Base-by-base conservation (phyloP, 2,329 filamentous ascomycete species). In the Harringtonia lauricola region DNA sequence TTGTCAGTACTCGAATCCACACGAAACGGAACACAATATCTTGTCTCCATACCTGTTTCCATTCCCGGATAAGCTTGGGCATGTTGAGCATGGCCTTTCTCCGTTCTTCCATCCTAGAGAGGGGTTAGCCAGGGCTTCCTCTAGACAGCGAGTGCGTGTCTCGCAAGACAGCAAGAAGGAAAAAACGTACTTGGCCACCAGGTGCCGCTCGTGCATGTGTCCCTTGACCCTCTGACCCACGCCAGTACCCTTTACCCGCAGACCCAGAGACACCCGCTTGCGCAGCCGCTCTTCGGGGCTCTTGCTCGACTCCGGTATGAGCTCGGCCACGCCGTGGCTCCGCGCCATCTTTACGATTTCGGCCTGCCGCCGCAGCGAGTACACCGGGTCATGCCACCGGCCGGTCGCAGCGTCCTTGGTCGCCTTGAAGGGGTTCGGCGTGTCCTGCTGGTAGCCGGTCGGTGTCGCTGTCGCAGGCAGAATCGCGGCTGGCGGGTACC, bases 211-310 rank as follows among this genome's bases (percentile, higher is more conserved):
- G 79, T 89, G 86, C 55, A 79, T 74, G 65, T 95, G 90, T 63
- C 92, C 92, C 82, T 96, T 98, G 62, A 95, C 90, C 64, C 75
- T 81, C 66, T 95, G 81, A 46, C 88, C 90, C 53, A 87, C 80
- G 71, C 92, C 90, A 2, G 90, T 96, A 55, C 90, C 90, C 76
- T 89, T 90, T 46, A 95, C 84, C 49, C 81, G 74, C 62, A 95
- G 61, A 40, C 89, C 90, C 51, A 82, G 74, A 68, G 94, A 84
- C 46, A 87, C 76, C 46, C 86, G 71, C 61, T 79, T 76, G 56
- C 77, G 72, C 57, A 88, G 74, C 61, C 72, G 79, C 59, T 76
- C 74, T 53, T 80, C 82, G 2, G 81, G 82, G 54, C 80, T 79
- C 74, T 95, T 95, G 46, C 70, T 70, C 12, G 83, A 84, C 53